These are phyloP conservation scores for Fusarium austroafricanum DNA, from an alignment of 2,329 filamentous ascomycete species.

Conservation along the genomic window DNA sequence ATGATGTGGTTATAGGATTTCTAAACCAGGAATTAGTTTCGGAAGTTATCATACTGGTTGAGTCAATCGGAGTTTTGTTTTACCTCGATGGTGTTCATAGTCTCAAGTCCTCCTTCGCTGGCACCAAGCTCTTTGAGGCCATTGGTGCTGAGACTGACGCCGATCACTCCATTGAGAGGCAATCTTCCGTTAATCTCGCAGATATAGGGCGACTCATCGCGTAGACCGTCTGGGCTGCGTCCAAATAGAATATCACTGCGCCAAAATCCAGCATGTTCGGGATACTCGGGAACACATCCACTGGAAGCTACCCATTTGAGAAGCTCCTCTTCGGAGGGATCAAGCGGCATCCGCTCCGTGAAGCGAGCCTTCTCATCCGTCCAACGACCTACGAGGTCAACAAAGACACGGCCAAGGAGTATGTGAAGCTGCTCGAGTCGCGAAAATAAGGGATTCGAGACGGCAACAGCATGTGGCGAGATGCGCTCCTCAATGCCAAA, in stretches of 20 bases:
- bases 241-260: slow-evolving; percentile 29
- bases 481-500: slow-evolving; percentile 16
- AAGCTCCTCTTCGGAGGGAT: slow-evolving; percentile 19
- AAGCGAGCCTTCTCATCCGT: slow-evolving; percentile 13
- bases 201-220: slow-evolving; percentile 10
- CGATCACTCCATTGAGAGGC: slow-evolving; percentile 19
- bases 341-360: slow-evolving; percentile 25
- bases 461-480: slow-evolving; percentile 16
- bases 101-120: slow-evolving; percentile 1
- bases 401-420: slow-evolving; percentile 16
- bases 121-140: slow-evolving; percentile 14
- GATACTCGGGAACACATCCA: slow-evolving; percentile 3
- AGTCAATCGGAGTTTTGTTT: rapidly evolving
- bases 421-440: slow-evolving; percentile 10
- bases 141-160: background rate
- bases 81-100: slow-evolving; percentile 15
- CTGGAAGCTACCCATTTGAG: slow-evolving; percentile 10
- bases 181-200: slow-evolving; percentile 32
- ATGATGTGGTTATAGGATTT: slow-evolving; percentile 7
- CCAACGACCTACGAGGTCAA: slow-evolving; percentile 26
- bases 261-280: slow-evolving; percentile 22
- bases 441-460: slow-evolving; percentile 1
- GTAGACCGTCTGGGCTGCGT: background rate
- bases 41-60: too few relatives aligned
- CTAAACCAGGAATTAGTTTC: background rate